phyloP scores from a whole-genome alignment of 768 basidiomycete genomes.

The Mrakia frigida region DNA sequence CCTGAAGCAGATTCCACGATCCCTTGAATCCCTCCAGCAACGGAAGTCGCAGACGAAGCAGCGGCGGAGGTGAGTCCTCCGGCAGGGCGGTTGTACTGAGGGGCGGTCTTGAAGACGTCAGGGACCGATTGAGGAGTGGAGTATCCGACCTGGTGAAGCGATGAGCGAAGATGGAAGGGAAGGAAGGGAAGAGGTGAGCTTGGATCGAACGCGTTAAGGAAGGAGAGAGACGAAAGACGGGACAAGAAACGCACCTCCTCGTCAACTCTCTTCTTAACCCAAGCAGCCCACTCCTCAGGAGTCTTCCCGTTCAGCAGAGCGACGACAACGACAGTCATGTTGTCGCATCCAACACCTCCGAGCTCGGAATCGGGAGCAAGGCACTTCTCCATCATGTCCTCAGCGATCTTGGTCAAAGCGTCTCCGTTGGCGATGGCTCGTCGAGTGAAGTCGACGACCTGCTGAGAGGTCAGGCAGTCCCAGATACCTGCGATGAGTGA shows the following conservation, averaged over 20 bases:
- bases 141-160: constrained; percentile 55
- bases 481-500: constrained; percentile 72
- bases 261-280: constrained; percentile 79
- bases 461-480: constrained; percentile 93
- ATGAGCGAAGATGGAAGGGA: not conserved
- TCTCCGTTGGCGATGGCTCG: constrained; percentile 73
- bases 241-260: constrained; percentile 44
- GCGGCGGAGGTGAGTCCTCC: constrained; percentile 35
- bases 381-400: constrained; percentile 85
- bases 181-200: constrained; percentile 14
- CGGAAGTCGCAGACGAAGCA: constrained; percentile 7
- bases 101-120: constrained; percentile 56
- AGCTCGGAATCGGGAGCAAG: constrained; percentile 88
- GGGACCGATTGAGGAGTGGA: constrained; percentile 69
- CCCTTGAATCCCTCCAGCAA: constrained; percentile 6
- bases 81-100: constrained; percentile 22
- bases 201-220: not conserved
- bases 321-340: constrained; percentile 93
- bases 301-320: constrained; percentile 80
- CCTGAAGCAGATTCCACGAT: constrained; percentile 8
- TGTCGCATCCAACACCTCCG: constrained; percentile 95
- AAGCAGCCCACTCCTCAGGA: constrained; percentile 86
- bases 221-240: not conserved
- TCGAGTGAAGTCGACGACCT: constrained; percentile 82
- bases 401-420: constrained; percentile 73